Evolutionary conservation across 1,284 basidiomycete species (phyloP).

Genomic region (Rhodotorula sp.): DNA sequence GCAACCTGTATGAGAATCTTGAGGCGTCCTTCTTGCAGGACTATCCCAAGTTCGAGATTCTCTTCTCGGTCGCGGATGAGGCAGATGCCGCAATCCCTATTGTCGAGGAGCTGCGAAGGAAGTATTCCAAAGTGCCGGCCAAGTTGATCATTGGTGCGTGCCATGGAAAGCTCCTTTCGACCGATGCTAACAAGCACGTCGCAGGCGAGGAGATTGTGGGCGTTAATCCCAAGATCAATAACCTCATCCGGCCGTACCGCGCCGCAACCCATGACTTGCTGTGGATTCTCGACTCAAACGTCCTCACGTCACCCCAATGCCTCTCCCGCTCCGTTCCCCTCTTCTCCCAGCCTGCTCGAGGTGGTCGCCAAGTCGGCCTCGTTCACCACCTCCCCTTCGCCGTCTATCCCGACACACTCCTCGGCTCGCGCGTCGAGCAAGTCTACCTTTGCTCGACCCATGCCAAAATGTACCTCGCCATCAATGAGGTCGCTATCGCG

Average conservation of each 20-base stretch:
- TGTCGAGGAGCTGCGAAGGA: slow-evolving; percentile 68
- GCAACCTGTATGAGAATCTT: slow-evolving; percentile 88
- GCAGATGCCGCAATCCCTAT: slow-evolving; percentile 77
- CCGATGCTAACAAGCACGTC: slow-evolving; percentile 43
- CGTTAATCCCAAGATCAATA: slow-evolving; percentile 97
- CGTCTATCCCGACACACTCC: slow-evolving; percentile 57
- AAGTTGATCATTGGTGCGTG: slow-evolving; percentile 70
- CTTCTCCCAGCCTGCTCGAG: slow-evolving; percentile 50
- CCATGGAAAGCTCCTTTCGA: neutral
- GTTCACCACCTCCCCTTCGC: slow-evolving; percentile 97
- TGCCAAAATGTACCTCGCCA: slow-evolving; percentile 98
- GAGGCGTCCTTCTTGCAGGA: slow-evolving; percentile 84
- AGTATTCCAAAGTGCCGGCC: slow-evolving; percentile 70
- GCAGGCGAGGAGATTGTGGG: slow-evolving; percentile 60
- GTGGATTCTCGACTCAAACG: slow-evolving; percentile 96
- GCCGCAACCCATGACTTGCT: slow-evolving; percentile 82
- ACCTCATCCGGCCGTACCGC: slow-evolving; percentile 79
- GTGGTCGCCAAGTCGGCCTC: slow-evolving; percentile 61
- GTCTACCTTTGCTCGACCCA: slow-evolving; percentile 96
- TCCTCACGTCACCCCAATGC: slow-evolving; percentile 74
- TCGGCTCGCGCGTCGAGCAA: slow-evolving; percentile 85
- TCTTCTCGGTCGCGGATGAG: slow-evolving; percentile 79
- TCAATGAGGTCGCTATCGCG: slow-evolving; percentile 80
- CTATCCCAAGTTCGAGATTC: slow-evolving; percentile 68
- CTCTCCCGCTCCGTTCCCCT: slow-evolving; percentile 81